Base-by-base conservation (phyloP, 768 basidiomycete genomes). In the Tricholoma terreum region DNA sequence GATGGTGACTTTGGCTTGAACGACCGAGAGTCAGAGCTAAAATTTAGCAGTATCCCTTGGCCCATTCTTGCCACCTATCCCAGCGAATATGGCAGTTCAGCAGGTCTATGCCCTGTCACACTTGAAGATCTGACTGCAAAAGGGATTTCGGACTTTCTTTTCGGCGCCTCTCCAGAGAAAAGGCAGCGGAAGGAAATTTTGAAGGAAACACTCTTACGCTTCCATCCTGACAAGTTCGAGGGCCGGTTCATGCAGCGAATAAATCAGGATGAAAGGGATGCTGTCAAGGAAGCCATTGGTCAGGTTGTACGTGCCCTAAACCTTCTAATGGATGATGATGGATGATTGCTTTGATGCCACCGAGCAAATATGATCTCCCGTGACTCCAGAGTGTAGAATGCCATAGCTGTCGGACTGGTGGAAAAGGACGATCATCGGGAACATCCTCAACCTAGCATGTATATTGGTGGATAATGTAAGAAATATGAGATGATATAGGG, bases 221-320 rank as follows among this genome's bases (percentile, higher is more conserved):
- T 87, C 67, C 89, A 91, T 65, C 89, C 89, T 1, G 89, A 91
- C 69, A 91, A 91, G 67, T 90, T 90, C 54, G 87, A 91, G 67
- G 87, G 89, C 17, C 78, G 89, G 33, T 72, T 90, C 49, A 83
- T 89, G 79, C 67, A 67, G 50, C 74, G 76, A 4, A 75, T 90
- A 6, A 64, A 61, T 42, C 71, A 74, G 31, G 63, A 62, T 11
- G 86, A 91, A 21, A 69, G 64, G 63, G 78, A 77, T 42, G 65
- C 60, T 14, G 85, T 89, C 2, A 73, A 73, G 51, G 84, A 87
- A 60, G 86, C 77, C 0, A 84, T 86, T 17, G 86, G 84, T 5
- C 78, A 80, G 33, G 83, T 92, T 5, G 85, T 78, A 10, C 75
- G 89, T 57, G 79, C 77, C 17, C 63, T 92, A 43, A 88, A 84